Evolutionary conservation across 2,329 filamentous ascomycete genomes (phyloP), one percentile per base, ranked within the genome.

Genomic region (Trichoderma atroviride): DNA sequence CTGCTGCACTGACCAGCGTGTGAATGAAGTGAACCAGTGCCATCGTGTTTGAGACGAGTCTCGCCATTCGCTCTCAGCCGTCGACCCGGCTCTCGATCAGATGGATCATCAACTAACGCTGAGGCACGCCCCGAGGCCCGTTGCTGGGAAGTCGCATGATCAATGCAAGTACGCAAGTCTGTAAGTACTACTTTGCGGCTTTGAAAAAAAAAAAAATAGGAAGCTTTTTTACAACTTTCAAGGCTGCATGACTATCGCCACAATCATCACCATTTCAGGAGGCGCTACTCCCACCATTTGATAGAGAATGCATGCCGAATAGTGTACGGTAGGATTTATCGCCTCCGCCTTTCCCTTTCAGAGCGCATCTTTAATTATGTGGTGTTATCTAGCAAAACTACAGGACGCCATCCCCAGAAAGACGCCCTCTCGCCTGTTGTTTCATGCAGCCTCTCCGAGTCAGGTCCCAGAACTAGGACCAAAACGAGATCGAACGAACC

Each of bases 401-500:
- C 13, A 53, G 55, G 60, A 66, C 35, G 33, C 40, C 35, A 56
- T 60, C 47, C 47, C 68, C 68, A 52, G 53, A 62, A 24, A 59
- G 33, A 58, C 40, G 68, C 53, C 29, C 22, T 58, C 31, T 55
- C 53, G 52, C 59, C 53, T 60, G 61, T 52, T 56, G 61, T 43
- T 65, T 59, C 33, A 57, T 60, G 68, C 68, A 65, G 61, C 68
- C 56, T 60, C 63, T 63, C 52, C 59, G 67, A 63, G 59, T 58
- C 67, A 59, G 35, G 59, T 19, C 31, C 31, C 24, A n/a, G 50
- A 24, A 40, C 68, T 65, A 69, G 68, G 55, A 69, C 61, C 43
- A 69, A 69, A 50, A 65, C 47, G n/a, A 65, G 68, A 69, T 69
- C 68, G 53, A 59, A 59, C 61, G 43, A 31, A 61, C 43, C 52